Conservation (phyloP, 169 alveolate genomes). For the Miamiensis avidus region DNA sequence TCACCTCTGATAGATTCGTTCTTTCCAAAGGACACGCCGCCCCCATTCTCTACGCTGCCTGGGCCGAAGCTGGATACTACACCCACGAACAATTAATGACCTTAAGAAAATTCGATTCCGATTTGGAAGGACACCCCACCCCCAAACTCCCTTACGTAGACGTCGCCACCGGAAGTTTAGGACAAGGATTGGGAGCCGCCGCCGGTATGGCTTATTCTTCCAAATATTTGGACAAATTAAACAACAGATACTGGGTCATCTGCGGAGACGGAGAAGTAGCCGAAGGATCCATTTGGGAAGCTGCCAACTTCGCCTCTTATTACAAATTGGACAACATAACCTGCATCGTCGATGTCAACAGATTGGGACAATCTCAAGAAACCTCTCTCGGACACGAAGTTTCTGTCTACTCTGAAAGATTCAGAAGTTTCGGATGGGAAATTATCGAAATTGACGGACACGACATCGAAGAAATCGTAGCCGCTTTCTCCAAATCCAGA, state of each 20-base stretch:
- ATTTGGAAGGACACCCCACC: conserved; percentile 75
- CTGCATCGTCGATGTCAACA: conserved; percentile 67
- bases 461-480: conserved; percentile 18
- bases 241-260: conserved; percentile 41
- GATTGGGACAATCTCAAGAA: conserved; percentile 63
- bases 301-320: conserved; percentile 56
- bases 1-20: conserved; percentile 58
- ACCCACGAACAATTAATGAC: conserved; percentile 39
- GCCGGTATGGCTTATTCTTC: conserved; percentile 58
- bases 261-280: conserved; percentile 60
- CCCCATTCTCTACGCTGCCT: conserved; percentile 68
- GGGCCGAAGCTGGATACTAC: conserved; percentile 62
- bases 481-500: conserved; percentile 25
- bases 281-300: conserved; percentile 75
- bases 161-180: conserved; percentile 73
- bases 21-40: conserved; percentile 76
- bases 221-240: conserved; percentile 34
- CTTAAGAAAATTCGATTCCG: conserved; percentile 55
- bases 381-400: conserved; percentile 58
- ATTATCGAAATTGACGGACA: conserved; percentile 64
- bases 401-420: conserved; percentile 47
- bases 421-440: conserved; percentile 67
- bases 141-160: conserved; percentile 70
- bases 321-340: conserved; percentile 62
- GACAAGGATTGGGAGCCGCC: conserved; percentile 67